Conservation (phyloP, 139 green algal genomes). For the Coelastrella sp. region DNA sequence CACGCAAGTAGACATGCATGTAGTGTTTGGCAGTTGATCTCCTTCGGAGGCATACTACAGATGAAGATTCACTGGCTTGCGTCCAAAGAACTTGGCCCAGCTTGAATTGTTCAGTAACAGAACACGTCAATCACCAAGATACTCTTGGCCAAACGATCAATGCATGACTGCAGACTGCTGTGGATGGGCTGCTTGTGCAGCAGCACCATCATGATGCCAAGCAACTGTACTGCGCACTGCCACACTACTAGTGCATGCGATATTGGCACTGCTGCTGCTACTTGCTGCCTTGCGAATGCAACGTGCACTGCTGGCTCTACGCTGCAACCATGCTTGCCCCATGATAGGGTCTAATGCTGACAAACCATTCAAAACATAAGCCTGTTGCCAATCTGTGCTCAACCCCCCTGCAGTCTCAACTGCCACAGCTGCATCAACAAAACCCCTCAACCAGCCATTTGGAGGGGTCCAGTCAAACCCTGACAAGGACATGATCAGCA, state of each 20-base stretch:
- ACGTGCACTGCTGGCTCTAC: neutral
- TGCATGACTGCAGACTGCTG: neutral
- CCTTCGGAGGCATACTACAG: too few relatives aligned
- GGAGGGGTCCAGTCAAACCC: conserved; percentile 4
- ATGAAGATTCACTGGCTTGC: too few relatives aligned
- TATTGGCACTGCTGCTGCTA: neutral
- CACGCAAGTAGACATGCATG: too few relatives aligned
- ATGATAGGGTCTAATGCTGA: neutral
- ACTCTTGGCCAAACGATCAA: too few relatives aligned
- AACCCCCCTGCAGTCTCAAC: neutral
- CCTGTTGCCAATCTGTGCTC: conserved; percentile 3
- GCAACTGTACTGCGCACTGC: neutral
- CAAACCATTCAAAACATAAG: neutral
- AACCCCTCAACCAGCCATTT: neutral
- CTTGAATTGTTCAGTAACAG: too few relatives aligned
- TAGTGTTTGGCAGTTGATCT: too few relatives aligned
- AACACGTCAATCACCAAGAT: too few relatives aligned
- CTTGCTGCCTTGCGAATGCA: neutral
- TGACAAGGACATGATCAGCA: neutral
- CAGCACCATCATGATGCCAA: neutral
- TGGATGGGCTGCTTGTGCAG: neutral
- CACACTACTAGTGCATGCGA: neutral
- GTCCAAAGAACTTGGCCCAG: too few relatives aligned
- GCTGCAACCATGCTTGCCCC: conserved; percentile 20
- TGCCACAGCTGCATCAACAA: conserved; percentile 1